Evolutionary conservation across 2,329 filamentous ascomycete genomes (phyloP), one percentile per base, ranked within the genome.

Genomic region (Fusarium sp.): DNA sequence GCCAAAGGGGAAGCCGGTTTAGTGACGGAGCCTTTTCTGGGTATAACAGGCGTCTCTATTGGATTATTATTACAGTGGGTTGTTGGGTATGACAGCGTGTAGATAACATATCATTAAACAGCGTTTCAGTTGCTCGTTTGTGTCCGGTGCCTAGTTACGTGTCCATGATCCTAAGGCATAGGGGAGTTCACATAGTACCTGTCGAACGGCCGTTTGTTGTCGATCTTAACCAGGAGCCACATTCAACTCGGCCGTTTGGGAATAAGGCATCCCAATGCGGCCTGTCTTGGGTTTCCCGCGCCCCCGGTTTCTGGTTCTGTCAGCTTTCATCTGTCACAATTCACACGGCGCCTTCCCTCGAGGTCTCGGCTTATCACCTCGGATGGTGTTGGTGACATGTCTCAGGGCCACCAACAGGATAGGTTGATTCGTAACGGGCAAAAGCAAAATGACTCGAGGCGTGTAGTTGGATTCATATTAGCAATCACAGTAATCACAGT

Each of bases 1-100:
- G 59, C 82, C 82, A 1, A 79, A 78, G 52, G 83, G 79, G 7
- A 80, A 77, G 68, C 60, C 79, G 27, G 43, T 77, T 45, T 60
- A 65, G 14, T 76, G 59, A 73, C 25, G 32, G 50, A 62, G 16
- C n/a, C 39, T 61, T 18, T 34, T 45, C 27, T 32, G 20, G 39
- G 59, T 20, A 23, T 64, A 14, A 3, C 48, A 6, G 66, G 63
- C 54, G 60, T 68, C 34, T 57, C 58, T 62, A 39, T 34, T 45
- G 8, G 13, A 27, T 35, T 69, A 43, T 43, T 25, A 52, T 9
- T 65, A 10, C 37, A 20, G 27, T 30, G 57, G 59, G 16, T 37
- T 62, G 8, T 62, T 58, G 18, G 45, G 50, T 35, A 39, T 48
- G 25, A 27, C 16, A 13, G 20, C 63, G 27, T 25, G 63, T 48